These are phyloP conservation scores for Teunomyces tritomae DNA, from an alignment of 805 yeast genomes.

Conservation along the genomic window DNA sequence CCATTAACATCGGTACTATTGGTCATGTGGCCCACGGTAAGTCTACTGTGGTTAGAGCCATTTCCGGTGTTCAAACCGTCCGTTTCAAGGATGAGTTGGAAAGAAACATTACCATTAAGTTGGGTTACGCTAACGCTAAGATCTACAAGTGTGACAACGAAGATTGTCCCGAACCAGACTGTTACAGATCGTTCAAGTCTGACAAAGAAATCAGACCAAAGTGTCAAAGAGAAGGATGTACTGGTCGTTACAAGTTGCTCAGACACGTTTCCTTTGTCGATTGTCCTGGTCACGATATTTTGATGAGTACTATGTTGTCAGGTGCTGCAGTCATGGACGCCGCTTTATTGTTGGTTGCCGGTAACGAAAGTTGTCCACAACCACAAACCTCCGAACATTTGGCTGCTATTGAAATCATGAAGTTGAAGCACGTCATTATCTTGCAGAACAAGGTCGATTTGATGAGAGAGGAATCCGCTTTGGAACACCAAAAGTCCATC, in stretches of 20 bases:
- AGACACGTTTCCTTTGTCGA: slow-evolving; percentile 99
- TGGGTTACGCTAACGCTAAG: slow-evolving; percentile 98
- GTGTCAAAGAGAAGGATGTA: slow-evolving; percentile 83
- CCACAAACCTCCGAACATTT: slow-evolving; percentile 99
- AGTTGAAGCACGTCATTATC: slow-evolving; percentile 91
- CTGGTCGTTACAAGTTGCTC: slow-evolving; percentile 82
- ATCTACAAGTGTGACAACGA: slow-evolving; percentile 89
- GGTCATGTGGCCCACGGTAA: slow-evolving; percentile 97
- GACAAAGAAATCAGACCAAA: slow-evolving; percentile 94
- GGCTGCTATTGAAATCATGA: slow-evolving; percentile 99
- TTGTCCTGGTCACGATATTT: slow-evolving; percentile 99
- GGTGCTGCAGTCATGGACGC: slow-evolving; percentile 99
- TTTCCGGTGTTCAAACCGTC: slow-evolving; percentile 98
- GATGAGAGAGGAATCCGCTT: slow-evolving; percentile 95
- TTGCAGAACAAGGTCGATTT: slow-evolving; percentile 97
- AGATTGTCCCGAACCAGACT: slow-evolving; percentile 87
- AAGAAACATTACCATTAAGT: slow-evolving; percentile 96
- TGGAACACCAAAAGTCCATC: slow-evolving; percentile 92
- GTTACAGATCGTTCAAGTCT: slow-evolving; percentile 91
- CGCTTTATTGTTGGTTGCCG: slow-evolving; percentile 91
- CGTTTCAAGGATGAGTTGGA: slow-evolving; percentile 98
- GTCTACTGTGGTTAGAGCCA: slow-evolving; percentile 90
- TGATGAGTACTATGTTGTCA: slow-evolving; percentile 99
- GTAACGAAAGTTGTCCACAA: slow-evolving; percentile 99
- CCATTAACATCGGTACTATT: slow-evolving; percentile 96